Conservation (phyloP, 208 protist species). For the Balamuthia mandrillaris region DNA sequence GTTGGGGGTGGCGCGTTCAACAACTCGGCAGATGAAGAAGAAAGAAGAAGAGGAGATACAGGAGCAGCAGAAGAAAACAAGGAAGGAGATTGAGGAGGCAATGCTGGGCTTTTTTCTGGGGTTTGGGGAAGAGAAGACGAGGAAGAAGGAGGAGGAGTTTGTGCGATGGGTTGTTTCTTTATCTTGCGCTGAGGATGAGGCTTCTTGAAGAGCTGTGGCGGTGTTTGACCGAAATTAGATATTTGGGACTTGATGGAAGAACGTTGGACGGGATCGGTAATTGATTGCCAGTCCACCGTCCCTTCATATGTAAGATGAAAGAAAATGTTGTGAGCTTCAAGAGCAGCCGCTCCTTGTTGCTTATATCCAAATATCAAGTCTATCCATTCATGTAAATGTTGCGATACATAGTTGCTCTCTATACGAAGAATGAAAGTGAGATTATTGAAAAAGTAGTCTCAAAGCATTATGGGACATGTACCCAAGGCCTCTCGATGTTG, state of each 20-base stretch:
- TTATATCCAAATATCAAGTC: constrained; percentile 95
- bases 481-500: constrained; percentile 77
- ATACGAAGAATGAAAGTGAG: constrained; percentile 35
- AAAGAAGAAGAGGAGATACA: no score
- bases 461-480: neutral
- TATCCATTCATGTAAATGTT: constrained; percentile 89
- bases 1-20: no score
- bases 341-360: constrained; percentile 84
- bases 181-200: constrained; percentile 52
- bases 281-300: constrained; percentile 80
- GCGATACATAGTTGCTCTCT: constrained; percentile 85
- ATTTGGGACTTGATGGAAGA: constrained; percentile 85
- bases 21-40: neutral
- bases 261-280: constrained; percentile 61
- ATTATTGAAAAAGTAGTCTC: neutral
- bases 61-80: no score
- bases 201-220: constrained; percentile 57
- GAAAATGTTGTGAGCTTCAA: constrained; percentile 90
- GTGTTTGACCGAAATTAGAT: constrained; percentile 92
- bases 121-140: neutral
- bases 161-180: neutral
- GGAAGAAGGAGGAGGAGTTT: neutral
- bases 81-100: no score
- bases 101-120: neutral
- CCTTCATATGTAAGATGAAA: constrained; percentile 86